phyloP scores from a whole-genome alignment of 2,329 filamentous ascomycete species.

The Beauveria scarabaeidicola region DNA sequence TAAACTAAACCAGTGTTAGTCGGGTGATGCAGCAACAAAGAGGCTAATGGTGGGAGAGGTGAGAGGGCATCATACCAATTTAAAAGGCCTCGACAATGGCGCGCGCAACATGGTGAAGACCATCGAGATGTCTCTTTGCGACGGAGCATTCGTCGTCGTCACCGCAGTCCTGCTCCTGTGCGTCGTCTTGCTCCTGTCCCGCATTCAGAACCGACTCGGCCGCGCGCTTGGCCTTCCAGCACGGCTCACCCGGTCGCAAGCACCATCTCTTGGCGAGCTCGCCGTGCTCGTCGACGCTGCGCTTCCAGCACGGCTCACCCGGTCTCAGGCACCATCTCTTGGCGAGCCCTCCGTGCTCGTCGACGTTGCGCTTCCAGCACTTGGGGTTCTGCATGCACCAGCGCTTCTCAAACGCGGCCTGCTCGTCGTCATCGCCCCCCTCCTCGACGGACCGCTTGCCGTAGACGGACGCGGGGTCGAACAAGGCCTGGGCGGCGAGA shows the following conservation, averaged over 20 bases:
- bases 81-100: slow-evolving; percentile 19
- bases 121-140: slow-evolving; percentile 27
- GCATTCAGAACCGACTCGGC: slow-evolving; percentile 28
- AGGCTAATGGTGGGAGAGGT: not conserved
- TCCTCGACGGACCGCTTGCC: slow-evolving; percentile 11
- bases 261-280: not conserved
- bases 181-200: slow-evolving; percentile 20
- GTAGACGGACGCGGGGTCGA: slow-evolving; percentile 23
- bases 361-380: slow-evolving; percentile 31
- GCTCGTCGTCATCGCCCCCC: not conserved
- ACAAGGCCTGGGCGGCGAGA: slow-evolving; percentile 25
- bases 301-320: slow-evolving; percentile 33
- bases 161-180: slow-evolving; percentile 19
- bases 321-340: slow-evolving; percentile 28
- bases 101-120: slow-evolving; percentile 20
- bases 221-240: slow-evolving; percentile 24
- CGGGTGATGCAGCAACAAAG: not conserved
- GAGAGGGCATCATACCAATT: slow-evolving; percentile 10
- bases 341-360: slow-evolving; percentile 18
- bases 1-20: not conserved
- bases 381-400: no score
- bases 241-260: not conserved
- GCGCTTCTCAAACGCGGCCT: no score
- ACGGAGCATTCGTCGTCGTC: slow-evolving; percentile 29
- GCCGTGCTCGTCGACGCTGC: not conserved